phyloP scores from a whole-genome alignment of 495 filamentous ascomycete species.

The Aspergillus ellipticus region DNA sequence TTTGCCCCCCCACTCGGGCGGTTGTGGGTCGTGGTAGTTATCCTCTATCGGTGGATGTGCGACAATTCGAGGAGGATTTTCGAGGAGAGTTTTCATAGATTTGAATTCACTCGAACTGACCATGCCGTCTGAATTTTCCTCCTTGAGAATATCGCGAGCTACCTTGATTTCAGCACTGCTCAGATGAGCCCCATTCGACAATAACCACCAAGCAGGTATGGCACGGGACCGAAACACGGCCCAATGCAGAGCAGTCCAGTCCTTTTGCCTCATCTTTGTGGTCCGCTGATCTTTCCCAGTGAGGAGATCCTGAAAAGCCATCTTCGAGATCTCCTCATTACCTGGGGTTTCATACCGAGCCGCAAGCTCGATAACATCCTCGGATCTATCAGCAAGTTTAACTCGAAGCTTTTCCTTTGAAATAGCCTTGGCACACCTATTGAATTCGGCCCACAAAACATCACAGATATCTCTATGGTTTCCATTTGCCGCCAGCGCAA shows the following conservation, averaged over 20 bases:
- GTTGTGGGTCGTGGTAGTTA: background rate
- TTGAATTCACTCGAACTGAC: too few relatives aligned
- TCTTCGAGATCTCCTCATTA: background rate
- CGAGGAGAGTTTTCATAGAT: background rate
- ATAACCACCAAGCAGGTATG: background rate
- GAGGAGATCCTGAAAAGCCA: background rate
- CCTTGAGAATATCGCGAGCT: background rate
- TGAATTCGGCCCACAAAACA: background rate
- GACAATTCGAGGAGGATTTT: background rate
- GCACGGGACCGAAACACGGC: background rate
- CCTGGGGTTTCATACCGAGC: background rate
- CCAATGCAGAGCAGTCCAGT: constrained; percentile 3
- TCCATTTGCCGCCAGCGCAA: background rate
- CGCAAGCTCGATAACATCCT: background rate
- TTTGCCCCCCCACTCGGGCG: background rate
- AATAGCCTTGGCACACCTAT: background rate
- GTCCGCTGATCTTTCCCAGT: too few relatives aligned
- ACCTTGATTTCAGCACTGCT: background rate
- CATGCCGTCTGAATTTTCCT: background rate
- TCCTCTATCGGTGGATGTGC: background rate
- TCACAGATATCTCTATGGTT: background rate
- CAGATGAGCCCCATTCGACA: constrained; percentile 5
- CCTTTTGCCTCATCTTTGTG: background rate
- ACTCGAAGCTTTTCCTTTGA: too few relatives aligned
- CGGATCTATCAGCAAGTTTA: too few relatives aligned